A percentile compares a stretch with the other conserved stretches of the same genome.
Evolutionary conservation across 2,329 filamentous ascomycete genomes (phyloP).

Genomic region (Xylaria sp.): DNA sequence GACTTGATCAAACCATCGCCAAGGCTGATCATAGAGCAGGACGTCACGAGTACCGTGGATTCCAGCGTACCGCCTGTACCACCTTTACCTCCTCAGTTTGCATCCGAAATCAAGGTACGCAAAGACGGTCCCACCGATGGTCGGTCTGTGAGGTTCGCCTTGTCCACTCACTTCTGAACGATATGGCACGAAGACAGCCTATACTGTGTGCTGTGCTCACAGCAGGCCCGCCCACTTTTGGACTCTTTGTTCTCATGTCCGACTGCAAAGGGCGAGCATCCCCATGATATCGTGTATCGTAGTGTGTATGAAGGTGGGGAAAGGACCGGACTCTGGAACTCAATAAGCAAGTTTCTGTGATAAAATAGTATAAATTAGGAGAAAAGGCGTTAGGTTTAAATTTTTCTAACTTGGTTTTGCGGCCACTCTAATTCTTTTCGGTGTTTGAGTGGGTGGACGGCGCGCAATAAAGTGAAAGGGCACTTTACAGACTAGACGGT

Average conservation of each 20-base stretch:
- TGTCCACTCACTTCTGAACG: constrained; percentile 12
- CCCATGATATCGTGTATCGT: neutral
- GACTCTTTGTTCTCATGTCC: neutral
- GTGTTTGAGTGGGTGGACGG: constrained; percentile 2
- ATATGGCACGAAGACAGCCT: neutral
- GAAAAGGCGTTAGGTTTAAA: constrained; percentile 22
- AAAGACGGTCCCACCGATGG: constrained; percentile 5
- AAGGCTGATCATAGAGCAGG: constrained; percentile 34
- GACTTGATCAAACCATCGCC: constrained; percentile 40
- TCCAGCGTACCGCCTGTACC: neutral
- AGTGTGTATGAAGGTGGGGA: neutral
- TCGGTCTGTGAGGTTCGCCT: constrained; percentile 24
- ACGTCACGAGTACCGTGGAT: neutral
- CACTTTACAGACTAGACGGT: constrained; percentile 12
- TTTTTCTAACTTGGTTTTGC: neutral
- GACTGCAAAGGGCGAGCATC: neutral
- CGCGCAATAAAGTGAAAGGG: neutral
- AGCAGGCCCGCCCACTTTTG: neutral
- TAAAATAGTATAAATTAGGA: neutral
- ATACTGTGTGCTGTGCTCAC: neutral
- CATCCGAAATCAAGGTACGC: neutral
- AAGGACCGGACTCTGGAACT: neutral
- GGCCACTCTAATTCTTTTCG: neutral
- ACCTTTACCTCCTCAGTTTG: neutral
- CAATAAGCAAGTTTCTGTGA: constrained; percentile 8